Conservation (phyloP, 2,329 filamentous ascomycete genomes). For the Fusarium pseudoanthophilum region DNA sequence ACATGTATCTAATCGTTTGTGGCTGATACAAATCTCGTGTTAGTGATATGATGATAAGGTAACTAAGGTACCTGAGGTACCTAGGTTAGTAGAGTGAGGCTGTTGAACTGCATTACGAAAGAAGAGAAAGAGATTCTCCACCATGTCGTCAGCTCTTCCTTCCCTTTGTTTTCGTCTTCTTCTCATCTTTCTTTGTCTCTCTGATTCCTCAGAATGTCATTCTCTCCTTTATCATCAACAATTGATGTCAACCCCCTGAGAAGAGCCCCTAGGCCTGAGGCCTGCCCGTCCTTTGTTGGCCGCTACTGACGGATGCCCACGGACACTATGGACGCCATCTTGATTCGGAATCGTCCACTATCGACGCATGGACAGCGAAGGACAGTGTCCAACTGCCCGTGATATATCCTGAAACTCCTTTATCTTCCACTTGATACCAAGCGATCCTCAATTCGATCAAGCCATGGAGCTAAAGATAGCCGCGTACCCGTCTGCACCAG, state of each 20-base stretch:
- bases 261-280: neutral
- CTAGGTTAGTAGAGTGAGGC: neutral
- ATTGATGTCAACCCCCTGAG: neutral
- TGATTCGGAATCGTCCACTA: slow-evolving; percentile 22
- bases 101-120: neutral
- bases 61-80: neutral
- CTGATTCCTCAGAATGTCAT: neutral
- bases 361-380: slow-evolving; percentile 11
- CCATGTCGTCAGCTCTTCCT: slow-evolving; percentile 17
- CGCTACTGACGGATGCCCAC: neutral
- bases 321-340: slow-evolving; percentile 6
- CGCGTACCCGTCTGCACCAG: slow-evolving; percentile 27
- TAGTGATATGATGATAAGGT: neutral
- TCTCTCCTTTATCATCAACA: neutral
- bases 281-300: neutral
- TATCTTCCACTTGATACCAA: slow-evolving; percentile 6
- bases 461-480: slow-evolving; percentile 25
- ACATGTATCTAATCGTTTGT: neutral
- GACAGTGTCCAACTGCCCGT: neutral
- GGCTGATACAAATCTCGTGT: neutral
- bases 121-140: slow-evolving; percentile 25
- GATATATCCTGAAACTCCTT: slow-evolving; percentile 30
- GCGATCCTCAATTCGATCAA: slow-evolving; percentile 8
- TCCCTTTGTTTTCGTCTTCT: neutral
- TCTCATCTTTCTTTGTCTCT: neutral